phyloP scores from a whole-genome alignment of 2,329 filamentous ascomycete genomes.

The Sarocladium kiliense region DNA sequence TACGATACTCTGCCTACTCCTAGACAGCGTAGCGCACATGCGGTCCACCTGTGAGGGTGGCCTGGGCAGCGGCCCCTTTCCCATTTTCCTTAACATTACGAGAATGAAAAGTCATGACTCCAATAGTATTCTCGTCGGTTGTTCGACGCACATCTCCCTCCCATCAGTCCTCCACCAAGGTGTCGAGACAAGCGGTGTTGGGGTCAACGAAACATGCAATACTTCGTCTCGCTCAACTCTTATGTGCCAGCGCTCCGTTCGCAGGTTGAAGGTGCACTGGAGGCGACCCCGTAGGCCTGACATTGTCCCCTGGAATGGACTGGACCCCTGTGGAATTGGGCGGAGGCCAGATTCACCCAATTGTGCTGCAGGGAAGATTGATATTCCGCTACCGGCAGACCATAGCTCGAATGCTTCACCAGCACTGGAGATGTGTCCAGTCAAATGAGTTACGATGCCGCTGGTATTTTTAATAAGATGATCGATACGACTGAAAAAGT shows the following conservation, averaged over 20 bases:
- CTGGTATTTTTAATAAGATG: too few relatives aligned
- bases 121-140: neutral
- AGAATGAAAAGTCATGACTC: constrained; percentile 2
- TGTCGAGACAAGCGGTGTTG: neutral
- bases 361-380: neutral
- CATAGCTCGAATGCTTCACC: too few relatives aligned
- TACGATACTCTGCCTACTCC: neutral
- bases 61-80: neutral
- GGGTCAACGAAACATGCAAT: too few relatives aligned
- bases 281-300: neutral
- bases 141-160: neutral
- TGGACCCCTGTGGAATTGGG: constrained; percentile 9
- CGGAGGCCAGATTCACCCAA: constrained; percentile 8
- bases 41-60: neutral
- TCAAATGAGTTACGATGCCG: too few relatives aligned
- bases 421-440: too few relatives aligned
- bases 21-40: neutral
- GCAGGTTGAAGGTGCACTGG: constrained; percentile 5
- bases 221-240: neutral
- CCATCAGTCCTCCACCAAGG: neutral
- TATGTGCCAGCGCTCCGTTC: too few relatives aligned
- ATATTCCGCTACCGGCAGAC: neutral
- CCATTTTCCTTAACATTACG: constrained; percentile 3
- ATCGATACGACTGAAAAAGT: too few relatives aligned
- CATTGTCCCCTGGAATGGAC: neutral